Conservation (phyloP, 2,329 filamentous ascomycete genomes). For the Diplodia seriata region DNA sequence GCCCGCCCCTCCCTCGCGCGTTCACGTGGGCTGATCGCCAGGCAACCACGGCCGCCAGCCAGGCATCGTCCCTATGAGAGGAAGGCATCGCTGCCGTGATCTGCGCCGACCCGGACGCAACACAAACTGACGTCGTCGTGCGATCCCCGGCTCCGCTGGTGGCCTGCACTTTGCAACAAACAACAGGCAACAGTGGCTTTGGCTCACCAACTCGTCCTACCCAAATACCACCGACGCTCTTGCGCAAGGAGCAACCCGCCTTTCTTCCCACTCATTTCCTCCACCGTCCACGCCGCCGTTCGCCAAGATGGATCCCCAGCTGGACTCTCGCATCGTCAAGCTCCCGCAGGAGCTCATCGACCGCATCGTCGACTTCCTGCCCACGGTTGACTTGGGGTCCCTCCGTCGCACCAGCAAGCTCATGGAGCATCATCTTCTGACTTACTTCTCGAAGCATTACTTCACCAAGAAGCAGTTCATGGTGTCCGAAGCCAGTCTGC, state of each 20-base stretch:
- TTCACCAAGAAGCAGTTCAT: slow-evolving; percentile 72
- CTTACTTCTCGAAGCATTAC: slow-evolving; percentile 66
- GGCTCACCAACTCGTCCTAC: not conserved
- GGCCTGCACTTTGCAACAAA: not conserved
- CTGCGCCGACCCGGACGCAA: not conserved
- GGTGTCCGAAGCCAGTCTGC: slow-evolving; percentile 64
- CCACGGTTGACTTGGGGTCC: slow-evolving; percentile 62
- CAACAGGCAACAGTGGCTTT: not conserved
- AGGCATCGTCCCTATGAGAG: not conserved
- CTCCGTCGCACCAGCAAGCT: slow-evolving; percentile 64
- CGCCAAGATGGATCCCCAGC: not conserved
- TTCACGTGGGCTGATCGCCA: slow-evolving; percentile 5
- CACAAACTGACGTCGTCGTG: not conserved
- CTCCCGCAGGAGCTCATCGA: slow-evolving; percentile 67
- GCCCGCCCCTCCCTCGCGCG: not conserved
- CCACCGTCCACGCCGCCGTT: not conserved
- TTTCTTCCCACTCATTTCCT: not conserved
- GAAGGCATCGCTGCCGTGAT: not conserved
- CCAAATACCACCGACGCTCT: not conserved
- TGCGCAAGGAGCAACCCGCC: not conserved
- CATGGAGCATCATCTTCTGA: slow-evolving; percentile 62
- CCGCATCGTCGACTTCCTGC: slow-evolving; percentile 60
- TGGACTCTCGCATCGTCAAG: slow-evolving; percentile 35
- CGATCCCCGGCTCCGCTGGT: not conserved
- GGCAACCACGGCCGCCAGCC: not conserved